Base-by-base conservation (phyloP, 2,329 filamentous ascomycete species). In the Trichoderma breve region DNA sequence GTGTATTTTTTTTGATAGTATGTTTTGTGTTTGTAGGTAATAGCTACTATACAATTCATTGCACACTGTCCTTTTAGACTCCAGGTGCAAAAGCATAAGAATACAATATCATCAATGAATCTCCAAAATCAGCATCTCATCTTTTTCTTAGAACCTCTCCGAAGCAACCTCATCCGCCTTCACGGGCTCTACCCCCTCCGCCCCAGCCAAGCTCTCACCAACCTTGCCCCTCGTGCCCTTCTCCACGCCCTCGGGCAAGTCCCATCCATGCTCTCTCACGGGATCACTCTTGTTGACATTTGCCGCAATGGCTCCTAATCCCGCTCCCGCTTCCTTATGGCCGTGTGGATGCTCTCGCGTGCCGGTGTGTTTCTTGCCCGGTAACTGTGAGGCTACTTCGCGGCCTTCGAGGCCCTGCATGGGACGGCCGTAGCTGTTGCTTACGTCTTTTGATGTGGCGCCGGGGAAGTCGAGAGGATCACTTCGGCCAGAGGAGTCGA, bases 361-460 rank as follows among this genome's bases (percentile, higher is more conserved):
- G 8, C 77, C 77, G n/a, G 82, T 82, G 68, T 82, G 81, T 62
- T 72, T 72, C 60, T 72, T 72, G n/a, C 71, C 65, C 14, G 71
- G 71, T 7, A 72, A 1, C 34, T 69, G 64, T 9, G 64, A 34
- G n/a, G 57, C 24, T 1, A 80, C 24, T 76, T 87, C 84, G 18
- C 78, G 76, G 58, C 78, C 6, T 81, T 83, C 79, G 7, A 84
- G 81, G 6, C 85, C 85, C 24, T 82, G 76, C 6, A 81, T 71
- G 0, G 85, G 85, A 73, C 83, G 82, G 2, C 85, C 84, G n/a
- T 81, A 75, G 0, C 84, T 82, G 15, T 76, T 76, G 78, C 87
- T 77, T 0, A 87, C 80, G 72, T 83, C 81, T 28, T 78, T 79
- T 26, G 83, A 85, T 0, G 85, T 87, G 3, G 84, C 81, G 15